Conservation (phyloP, 2,329 filamentous ascomycete genomes). For the Onygenales sp. region DNA sequence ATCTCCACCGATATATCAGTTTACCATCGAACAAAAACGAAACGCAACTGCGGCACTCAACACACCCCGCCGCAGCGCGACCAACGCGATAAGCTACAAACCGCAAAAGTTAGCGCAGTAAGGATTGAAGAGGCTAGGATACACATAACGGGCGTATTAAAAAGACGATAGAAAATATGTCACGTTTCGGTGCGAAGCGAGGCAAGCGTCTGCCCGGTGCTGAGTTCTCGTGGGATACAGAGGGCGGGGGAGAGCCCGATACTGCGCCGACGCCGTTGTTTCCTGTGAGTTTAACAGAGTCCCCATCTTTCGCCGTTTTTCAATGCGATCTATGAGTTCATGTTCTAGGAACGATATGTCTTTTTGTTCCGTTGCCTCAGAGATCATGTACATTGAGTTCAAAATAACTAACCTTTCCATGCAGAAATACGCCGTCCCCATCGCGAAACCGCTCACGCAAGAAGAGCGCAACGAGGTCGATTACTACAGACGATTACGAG, state of each 20-base stretch:
- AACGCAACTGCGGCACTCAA: too few species aligned
- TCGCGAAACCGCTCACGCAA: constrained; percentile 21
- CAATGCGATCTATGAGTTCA: neutral
- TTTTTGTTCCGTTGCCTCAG: neutral
- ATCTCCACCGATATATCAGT: too few species aligned
- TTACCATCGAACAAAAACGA: too few species aligned
- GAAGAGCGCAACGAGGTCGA: constrained; percentile 41
- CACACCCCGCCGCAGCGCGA: too few species aligned
- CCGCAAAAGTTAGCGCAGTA: too few species aligned
- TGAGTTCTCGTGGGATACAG: constrained; percentile 31
- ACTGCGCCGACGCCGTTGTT: constrained; percentile 38
- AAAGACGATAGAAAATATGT: constrained; percentile 21
- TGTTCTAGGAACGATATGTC: too few species aligned
- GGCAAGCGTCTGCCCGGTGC: constrained; percentile 31
- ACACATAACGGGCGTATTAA: neutral
- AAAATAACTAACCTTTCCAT: neutral
- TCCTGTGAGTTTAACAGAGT: constrained; percentile 30
- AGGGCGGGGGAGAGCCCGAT: constrained; percentile 30
- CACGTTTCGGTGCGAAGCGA: constrained; percentile 29
- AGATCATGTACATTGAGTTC: neutral
- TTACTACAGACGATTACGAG: constrained; percentile 43
- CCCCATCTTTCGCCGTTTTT: neutral
- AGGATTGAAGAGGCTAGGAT: too few species aligned
- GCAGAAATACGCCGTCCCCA: constrained; percentile 30
- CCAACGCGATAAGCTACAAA: too few species aligned